phyloP scores from a whole-genome alignment of 148 eudicot genomes.

The Dysphania ambrosioides region DNA sequence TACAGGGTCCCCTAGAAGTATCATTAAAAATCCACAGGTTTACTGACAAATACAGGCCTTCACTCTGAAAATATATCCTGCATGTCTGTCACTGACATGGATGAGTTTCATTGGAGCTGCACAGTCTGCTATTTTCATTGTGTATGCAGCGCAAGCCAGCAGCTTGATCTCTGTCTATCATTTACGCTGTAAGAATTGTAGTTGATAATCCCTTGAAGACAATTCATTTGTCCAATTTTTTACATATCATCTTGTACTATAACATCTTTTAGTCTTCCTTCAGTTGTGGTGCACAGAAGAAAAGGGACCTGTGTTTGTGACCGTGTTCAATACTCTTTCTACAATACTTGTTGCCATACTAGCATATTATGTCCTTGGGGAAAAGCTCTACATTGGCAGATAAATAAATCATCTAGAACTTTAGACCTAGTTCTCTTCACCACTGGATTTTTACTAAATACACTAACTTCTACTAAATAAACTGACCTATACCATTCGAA shows the following conservation, averaged over 20 bases:
- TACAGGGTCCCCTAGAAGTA: not conserved
- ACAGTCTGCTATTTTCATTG: conserved; percentile 63
- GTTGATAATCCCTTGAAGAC: not conserved
- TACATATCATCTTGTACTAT: not conserved
- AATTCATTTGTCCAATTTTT: not conserved
- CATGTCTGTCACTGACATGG: conserved; percentile 68
- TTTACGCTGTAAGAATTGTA: conserved; percentile 49
- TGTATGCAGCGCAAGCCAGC: conserved; percentile 39
- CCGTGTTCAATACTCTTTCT: conserved; percentile 63
- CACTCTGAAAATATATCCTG: conserved; percentile 70
- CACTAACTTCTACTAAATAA: too few species aligned
- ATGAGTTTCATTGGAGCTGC: conserved; percentile 69
- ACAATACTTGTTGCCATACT: conserved; percentile 55
- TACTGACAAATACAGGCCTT: conserved; percentile 42
- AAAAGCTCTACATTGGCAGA: too few species aligned
- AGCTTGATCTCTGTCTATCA: conserved; percentile 64
- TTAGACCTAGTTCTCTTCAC: too few species aligned
- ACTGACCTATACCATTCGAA: too few species aligned
- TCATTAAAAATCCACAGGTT: not conserved
- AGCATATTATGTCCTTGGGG: conserved; percentile 62
- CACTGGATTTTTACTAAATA: not conserved
- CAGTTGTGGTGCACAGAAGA: conserved; percentile 68
- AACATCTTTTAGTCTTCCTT: conserved; percentile 34
- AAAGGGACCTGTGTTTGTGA: conserved; percentile 77
- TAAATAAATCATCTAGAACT: not conserved